Base-by-base conservation (phyloP, 441 rosid species). In the Populus hybrid region DNA sequence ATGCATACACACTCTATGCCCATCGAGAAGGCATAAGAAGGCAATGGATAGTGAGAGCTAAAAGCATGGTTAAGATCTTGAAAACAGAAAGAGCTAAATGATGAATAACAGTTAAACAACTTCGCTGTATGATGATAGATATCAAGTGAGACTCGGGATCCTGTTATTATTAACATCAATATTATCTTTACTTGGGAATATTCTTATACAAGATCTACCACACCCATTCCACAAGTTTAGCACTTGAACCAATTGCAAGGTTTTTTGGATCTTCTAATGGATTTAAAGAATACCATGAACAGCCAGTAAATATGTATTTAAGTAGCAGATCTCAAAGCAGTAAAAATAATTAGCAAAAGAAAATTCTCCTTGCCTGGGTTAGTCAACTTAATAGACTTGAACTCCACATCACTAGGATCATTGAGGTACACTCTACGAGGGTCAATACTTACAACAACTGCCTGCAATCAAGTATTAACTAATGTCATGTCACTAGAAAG, bases 361-460 rank as follows among this genome's bases (percentile, higher is more conserved):
- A 76, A 63, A 70, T 59, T 67, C 71, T 64, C 14, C 42, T 45
- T 83, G 93, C 98, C 98, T 83, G 88, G 92, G 75, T 85, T 83
- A 75, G 95, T 79, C 76, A 93, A 79, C 86, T 76, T 85, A 53
- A 88, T 81, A 75, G 92, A 84, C 85, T 89, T 90, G 88, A 92
- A 92, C 78, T 84, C 88, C 82, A 93, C 94, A 79, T 94, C 98
- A 77, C 72, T 79, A 56, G 98, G 95, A 88, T 77, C 82, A 38
- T 80, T 89, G 71, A 94, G 84, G 81, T 92, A 91, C 23, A 94
- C 90, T 86, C 98, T 86, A 74, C 93, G 97, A 82, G 98, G 98
- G 87, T 94, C 99, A 77, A 96, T 93, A 82, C 99, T 96, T 65
- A 96, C 93, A 78, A 96, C 99, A 75, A 94, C 99, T 33, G 99